Conservation (phyloP, 805 yeast species). For the Limtongia smithiae region DNA sequence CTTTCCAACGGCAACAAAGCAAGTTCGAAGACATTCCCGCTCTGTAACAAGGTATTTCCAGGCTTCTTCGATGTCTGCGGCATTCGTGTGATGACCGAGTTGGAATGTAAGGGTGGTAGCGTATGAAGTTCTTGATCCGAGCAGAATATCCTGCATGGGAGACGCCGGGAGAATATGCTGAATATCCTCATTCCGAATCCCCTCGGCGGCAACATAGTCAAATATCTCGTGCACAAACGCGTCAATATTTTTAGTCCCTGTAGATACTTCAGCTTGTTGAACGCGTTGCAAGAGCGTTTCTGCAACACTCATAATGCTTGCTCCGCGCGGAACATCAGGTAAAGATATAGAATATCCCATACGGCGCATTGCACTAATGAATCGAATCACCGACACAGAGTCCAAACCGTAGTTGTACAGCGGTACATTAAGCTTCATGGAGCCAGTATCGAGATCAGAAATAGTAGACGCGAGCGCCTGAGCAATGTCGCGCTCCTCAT, state of each 20-base stretch:
- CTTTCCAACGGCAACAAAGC: conserved; percentile 16
- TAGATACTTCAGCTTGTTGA: too few relatives aligned
- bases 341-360: conserved; percentile 5
- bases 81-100: conserved; percentile 4
- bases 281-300: too few relatives aligned
- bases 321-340: conserved; percentile 7
- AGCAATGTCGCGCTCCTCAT: not conserved
- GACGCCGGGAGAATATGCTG: conserved; percentile 21
- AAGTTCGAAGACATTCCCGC: conserved; percentile 23
- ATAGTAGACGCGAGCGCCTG: too few relatives aligned
- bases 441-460: not conserved
- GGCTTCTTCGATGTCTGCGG: not conserved
- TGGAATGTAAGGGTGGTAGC: conserved; percentile 17
- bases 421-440: conserved; percentile 5
- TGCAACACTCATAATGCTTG: too few relatives aligned
- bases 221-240: conserved; percentile 2
- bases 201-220: not conserved
- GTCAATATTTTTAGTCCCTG: not conserved
- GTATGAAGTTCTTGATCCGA: conserved; percentile 10
- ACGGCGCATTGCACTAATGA: conserved; percentile 7
- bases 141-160: conserved; percentile 27
- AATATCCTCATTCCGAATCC: not conserved
- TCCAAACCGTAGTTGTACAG: conserved; percentile 30
- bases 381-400: conserved; percentile 26
- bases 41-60: conserved; percentile 5